Conservation (phyloP, 495 filamentous ascomycete genomes). For the Annulohypoxylon stygium region DNA sequence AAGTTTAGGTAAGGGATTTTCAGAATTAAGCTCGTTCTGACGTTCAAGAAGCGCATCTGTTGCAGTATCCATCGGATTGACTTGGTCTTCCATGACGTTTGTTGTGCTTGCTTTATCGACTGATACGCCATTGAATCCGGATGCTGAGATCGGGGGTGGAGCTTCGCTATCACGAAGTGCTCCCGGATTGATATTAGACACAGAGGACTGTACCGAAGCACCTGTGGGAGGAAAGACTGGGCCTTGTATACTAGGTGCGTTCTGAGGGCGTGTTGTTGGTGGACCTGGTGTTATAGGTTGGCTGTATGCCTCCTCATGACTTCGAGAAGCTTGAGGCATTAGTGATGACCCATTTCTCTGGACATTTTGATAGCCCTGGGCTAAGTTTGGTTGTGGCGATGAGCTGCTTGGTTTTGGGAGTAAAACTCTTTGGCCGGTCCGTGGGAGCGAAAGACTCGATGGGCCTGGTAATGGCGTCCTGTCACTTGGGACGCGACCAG, state of each 20-base stretch:
- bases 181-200: neutral
- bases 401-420: slow-evolving; percentile 4
- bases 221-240: neutral
- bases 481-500: neutral
- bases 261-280: neutral
- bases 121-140: neutral
- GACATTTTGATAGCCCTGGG: slow-evolving; percentile 5
- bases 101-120: neutral
- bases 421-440: neutral
- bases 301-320: neutral
- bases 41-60: slow-evolving; percentile 42
- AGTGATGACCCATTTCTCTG: neutral
- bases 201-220: neutral
- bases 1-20: slow-evolving; percentile 37
- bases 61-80: slow-evolving; percentile 22
- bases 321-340: neutral
- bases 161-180: neutral
- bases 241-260: neutral
- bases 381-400: slow-evolving; percentile 17
- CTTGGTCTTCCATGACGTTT: slow-evolving; percentile 16
- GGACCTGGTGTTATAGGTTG: slow-evolving; percentile 1
- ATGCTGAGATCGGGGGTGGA: neutral
- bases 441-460: neutral
- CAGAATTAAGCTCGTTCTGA: slow-evolving; percentile 36
- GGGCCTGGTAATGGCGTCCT: neutral